phyloP scores from a whole-genome alignment of 2,329 filamentous ascomycete genomes.

The Huntiella moniliformis region DNA sequence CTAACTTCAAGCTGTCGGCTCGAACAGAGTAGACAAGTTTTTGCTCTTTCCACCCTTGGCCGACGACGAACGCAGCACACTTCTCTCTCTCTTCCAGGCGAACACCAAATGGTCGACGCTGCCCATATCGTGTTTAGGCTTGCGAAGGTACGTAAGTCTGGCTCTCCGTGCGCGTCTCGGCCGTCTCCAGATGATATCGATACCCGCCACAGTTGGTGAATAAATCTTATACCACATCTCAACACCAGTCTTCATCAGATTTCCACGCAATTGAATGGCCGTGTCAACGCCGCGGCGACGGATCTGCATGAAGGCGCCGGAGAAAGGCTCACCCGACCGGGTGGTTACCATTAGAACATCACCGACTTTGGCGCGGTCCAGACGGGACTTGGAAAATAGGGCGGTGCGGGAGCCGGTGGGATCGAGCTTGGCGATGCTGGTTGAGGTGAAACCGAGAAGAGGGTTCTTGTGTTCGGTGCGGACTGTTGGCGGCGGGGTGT shows the following conservation, averaged over 20 bases:
- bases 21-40: conserved; percentile 13
- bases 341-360: conserved; percentile 84
- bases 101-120: conserved; percentile 63
- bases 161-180: conserved; percentile 74
- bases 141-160: conserved; percentile 75
- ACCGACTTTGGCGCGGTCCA: conserved; percentile 62
- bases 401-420: conserved; percentile 64
- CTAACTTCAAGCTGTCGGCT: conserved; percentile 4
- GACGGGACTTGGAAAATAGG: conserved; percentile 62
- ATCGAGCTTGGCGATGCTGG: conserved; percentile 60
- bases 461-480: conserved; percentile 31
- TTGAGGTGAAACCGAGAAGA: conserved; percentile 43
- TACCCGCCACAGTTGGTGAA: conserved; percentile 69
- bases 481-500: conserved; percentile 17
- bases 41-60: conserved; percentile 10
- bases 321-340: conserved; percentile 65
- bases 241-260: conserved; percentile 69
- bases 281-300: conserved; percentile 78
- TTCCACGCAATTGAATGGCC: conserved; percentile 66
- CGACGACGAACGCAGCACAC: conserved; percentile 18
- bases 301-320: conserved; percentile 75
- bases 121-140: conserved; percentile 73
- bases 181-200: conserved; percentile 81
- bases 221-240: conserved; percentile 98
- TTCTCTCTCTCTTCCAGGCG: conserved; percentile 29